Percentiles rank a stretch among this genome's conserved stretches.
Conservation (phyloP, 2,329 filamentous ascomycete genomes). For the Helotiales sp. region DNA sequence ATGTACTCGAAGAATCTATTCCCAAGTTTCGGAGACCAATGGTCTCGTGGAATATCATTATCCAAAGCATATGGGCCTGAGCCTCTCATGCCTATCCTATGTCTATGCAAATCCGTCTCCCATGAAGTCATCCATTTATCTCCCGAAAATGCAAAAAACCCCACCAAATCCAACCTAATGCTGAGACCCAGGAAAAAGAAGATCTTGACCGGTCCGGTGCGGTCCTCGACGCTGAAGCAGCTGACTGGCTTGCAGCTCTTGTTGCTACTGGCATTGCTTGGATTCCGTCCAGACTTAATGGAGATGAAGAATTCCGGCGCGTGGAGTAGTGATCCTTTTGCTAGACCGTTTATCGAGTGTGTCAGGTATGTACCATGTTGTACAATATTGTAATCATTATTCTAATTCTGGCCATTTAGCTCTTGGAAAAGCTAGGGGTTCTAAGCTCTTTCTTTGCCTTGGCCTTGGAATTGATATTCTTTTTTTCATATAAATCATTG, state of each 20-base stretch:
- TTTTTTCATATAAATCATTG: constrained; percentile 66
- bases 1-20: background rate
- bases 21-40: no score
- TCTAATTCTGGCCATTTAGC: constrained; percentile 13
- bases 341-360: background rate
- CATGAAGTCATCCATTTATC: background rate
- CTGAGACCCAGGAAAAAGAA: constrained; percentile 15
- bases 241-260: background rate
- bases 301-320: background rate
- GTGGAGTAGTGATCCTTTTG: background rate
- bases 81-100: background rate
- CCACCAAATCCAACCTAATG: background rate
- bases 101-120: constrained; percentile 3
- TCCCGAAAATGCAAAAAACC: constrained; percentile 15
- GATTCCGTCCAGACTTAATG: no score
- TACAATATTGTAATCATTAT: background rate
- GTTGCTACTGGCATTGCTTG: no score
- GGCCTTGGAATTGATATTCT: constrained; percentile 34
- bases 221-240: background rate
- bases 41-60: background rate
- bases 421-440: constrained; percentile 26
- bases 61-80: background rate
- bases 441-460: constrained; percentile 34
- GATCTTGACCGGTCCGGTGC: background rate
- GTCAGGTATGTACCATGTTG: background rate